phyloP scores from a whole-genome alignment of 139 green algal species.

The Micractinium sp. region DNA sequence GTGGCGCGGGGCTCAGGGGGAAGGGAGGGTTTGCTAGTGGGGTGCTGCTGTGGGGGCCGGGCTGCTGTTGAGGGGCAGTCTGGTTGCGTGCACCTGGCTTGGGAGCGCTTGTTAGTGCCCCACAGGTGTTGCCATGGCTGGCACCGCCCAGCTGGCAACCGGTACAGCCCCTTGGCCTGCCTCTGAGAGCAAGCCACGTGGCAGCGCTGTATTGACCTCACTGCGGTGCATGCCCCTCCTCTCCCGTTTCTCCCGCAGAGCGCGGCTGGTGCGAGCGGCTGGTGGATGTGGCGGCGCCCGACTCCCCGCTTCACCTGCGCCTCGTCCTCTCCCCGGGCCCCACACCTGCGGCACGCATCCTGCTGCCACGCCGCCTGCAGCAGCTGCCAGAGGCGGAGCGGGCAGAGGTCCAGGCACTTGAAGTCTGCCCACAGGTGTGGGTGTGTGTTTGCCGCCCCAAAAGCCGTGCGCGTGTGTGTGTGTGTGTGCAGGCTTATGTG shows the following conservation, averaged over 20 bases:
- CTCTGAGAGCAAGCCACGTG: too few species aligned
- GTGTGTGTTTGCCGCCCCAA: too few species aligned
- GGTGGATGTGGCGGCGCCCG: constrained; percentile 71
- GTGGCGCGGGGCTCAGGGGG: background rate
- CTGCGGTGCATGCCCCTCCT: background rate
- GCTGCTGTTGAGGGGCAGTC: background rate
- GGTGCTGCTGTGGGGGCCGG: background rate
- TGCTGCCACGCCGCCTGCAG: constrained; percentile 75
- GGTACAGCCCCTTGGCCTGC: too few species aligned
- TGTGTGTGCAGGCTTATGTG: background rate
- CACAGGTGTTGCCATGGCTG: too few species aligned
- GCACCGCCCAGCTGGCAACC: too few species aligned
- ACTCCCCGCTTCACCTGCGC: constrained; percentile 64
- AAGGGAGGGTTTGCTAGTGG: background rate
- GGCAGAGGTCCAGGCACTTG: constrained; percentile 49
- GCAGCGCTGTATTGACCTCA: too few species aligned
- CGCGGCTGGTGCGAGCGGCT: constrained; percentile 84
- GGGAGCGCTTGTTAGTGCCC: too few species aligned
- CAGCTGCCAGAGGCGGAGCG: constrained; percentile 46
- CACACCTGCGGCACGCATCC: constrained; percentile 69
- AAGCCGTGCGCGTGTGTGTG: too few species aligned
- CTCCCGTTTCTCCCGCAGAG: background rate
- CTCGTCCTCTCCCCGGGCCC: constrained; percentile 81
- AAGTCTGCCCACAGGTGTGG: constrained; percentile 62
- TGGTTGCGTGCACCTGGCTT: too few species aligned